Evolutionary conservation across 257 asterid genomes (phyloP), one percentile per base, ranked within the genome.

Genomic region (Primulina tabacum): DNA sequence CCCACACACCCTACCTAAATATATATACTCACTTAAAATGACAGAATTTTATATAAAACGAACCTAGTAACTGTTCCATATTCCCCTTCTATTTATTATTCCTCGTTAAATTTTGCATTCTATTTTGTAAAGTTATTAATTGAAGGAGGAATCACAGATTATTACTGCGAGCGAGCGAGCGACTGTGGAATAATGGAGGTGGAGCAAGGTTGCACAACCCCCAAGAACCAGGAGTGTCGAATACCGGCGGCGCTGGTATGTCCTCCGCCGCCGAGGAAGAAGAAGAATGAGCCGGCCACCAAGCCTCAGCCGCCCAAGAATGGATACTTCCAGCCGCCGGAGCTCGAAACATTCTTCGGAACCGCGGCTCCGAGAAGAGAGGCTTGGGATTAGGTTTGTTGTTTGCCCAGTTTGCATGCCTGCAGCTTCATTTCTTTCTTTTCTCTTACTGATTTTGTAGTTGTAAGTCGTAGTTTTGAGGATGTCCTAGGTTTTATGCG

Each of bases 191-290:
- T 26, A 33, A 87, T 82, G 86, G 87, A 85, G 64, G 74, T 17
- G 20, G 77, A 75, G 75, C 79, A 81, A 71, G 92, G 76, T 62
- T 89, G 96, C 53, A 74, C 89, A 9, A 87, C 96, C 1, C 96
- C 96, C 6, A 87, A 74, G 77, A 76, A 79, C 53, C 75, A 73
- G 32, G 90, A 87, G 71, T 77, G 37, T 35, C 78, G 63, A 80
- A 85, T 89, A 67, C 92, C 90, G 62, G 71, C 77, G 59, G 66
- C 75, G 2, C 24, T 32, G 61, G 86, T 75, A 40, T 89, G 94
- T 70, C 94, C 96, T 2, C 88, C 90, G 20, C 92, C 95, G 63
- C 89, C 96, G 1, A 79, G 78, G 83, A 85, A 87, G 88, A 85
- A 78, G 64, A n/a, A 4, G 29, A 69, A 56, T 0, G 67, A 67